phyloP scores from a whole-genome alignment of 23 red algal genomes.

The Chondrus crispus region DNA sequence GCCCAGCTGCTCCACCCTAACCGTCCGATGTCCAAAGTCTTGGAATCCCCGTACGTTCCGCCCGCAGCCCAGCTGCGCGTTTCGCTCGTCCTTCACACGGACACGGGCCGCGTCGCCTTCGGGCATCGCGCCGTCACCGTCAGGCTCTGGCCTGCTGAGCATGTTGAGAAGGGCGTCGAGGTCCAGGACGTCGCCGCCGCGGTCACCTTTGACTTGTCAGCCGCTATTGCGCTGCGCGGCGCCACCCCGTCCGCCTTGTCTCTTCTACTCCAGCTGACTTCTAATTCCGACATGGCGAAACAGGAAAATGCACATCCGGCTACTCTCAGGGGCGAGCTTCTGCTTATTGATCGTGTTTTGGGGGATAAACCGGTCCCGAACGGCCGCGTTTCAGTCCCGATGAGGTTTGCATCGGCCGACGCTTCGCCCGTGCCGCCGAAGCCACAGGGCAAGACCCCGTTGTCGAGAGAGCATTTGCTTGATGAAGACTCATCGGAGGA shows the following conservation, averaged over 20 bases:
- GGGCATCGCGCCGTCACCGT: not conserved
- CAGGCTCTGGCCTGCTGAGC: slow-evolving; percentile 24
- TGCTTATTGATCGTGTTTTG: slow-evolving; percentile 1
- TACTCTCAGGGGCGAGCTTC: slow-evolving; percentile 16
- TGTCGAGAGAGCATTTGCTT: no score
- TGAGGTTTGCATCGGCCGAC: not conserved
- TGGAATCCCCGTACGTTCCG: not conserved
- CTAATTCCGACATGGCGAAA: not conserved
- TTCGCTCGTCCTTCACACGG: slow-evolving; percentile 12
- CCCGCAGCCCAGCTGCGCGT: not conserved
- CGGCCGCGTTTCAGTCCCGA: slow-evolving; percentile 6
- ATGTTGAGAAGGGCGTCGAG: slow-evolving; percentile 5
- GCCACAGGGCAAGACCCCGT: not conserved
- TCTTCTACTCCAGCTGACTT: slow-evolving; percentile 5
- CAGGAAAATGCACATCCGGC: not conserved
- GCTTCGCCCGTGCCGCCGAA: not conserved
- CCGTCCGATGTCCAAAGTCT: not conserved
- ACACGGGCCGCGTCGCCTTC: slow-evolving; percentile 15
- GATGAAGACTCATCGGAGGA: no score
- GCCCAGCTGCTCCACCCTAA: not conserved
- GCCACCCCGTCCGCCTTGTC: not conserved
- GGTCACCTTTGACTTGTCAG: slow-evolving; percentile 38
- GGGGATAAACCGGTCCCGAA: slow-evolving; percentile 12
- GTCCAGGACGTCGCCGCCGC: not conserved
- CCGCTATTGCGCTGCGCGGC: not conserved